A percentile compares a stretch with the other conserved stretches of the same genome.
These are phyloP conservation scores for Microcos paniculata DNA, from an alignment of 345 rosid species.

Conservation along the genomic window DNA sequence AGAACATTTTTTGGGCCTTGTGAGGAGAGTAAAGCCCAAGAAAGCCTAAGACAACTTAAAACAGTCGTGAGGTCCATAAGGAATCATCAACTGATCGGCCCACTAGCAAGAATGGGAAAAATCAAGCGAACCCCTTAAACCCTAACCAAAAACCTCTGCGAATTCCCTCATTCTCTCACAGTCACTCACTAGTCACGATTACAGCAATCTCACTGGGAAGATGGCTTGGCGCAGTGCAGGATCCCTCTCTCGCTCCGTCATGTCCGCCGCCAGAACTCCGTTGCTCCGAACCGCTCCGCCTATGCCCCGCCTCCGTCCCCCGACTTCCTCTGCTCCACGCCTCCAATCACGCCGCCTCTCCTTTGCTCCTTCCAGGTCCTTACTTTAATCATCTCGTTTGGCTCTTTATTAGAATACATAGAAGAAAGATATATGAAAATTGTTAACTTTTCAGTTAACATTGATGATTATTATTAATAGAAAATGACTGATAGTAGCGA, in stretches of 20 bases:
- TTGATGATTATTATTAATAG: neutral
- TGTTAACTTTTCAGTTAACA: neutral
- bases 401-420: neutral
- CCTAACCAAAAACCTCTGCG: conserved; percentile 29
- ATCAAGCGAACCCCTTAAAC: conserved; percentile 18
- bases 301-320: conserved; percentile 69
- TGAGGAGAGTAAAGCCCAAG: neutral
- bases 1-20: neutral
- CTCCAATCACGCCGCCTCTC: conserved; percentile 58
- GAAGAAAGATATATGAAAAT: neutral
- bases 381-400: neutral
- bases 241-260: conserved; percentile 39
- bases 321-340: conserved; percentile 54
- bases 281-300: conserved; percentile 54
- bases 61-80: neutral
- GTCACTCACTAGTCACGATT: neutral
- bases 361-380: conserved; percentile 62
- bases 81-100: neutral
- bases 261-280: conserved; percentile 62
- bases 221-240: conserved; percentile 55
- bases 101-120: neutral
- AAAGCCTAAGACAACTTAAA: neutral
- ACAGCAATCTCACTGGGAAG: neutral
- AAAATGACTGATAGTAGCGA: neutral
- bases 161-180: neutral